Base-by-base conservation (phyloP, 495 filamentous ascomycete species). In the Lasiosphaeria hispida region DNA sequence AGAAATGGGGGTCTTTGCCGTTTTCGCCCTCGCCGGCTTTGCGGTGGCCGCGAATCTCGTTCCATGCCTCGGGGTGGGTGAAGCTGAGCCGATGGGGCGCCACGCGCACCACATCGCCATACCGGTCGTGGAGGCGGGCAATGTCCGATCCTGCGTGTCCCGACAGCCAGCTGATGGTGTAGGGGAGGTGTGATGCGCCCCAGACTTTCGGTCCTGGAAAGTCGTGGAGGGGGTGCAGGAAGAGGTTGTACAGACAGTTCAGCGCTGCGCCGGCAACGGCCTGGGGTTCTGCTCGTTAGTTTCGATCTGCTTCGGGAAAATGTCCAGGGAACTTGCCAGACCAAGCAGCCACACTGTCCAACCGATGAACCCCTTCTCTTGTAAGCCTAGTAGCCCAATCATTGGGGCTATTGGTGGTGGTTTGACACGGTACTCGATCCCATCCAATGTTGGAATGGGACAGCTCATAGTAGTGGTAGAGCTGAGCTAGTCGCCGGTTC, bases 101-200 rank as follows among this genome's bases (percentile, higher is more conserved):
- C 34, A 86, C 67, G 2, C 87, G 82, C 1, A 89, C 76, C 18
- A 84, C 69, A 15, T 70, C 70, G 6, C 82, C 82, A 49, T 84
- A 81, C 43, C 69, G 69, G 39, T 74, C 63, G 63, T 85, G 82
- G 10, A 83, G 62, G 2, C 52, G 7, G 0, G 60, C 36, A 7
- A 62, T 53, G 23, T 43, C 6, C 17, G 37, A 51, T 35, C 54
- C 40, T 4, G 52, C 11, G 8, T 33, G 10, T 23, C 73, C 72
- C n/a, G 6, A 7, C 4, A 62, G 0, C 14, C 44, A 38, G 8
- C 40, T 13, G 6, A 51, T 18, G 4, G 61, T 53, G 40, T 56
- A 67, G 0, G 79, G 77, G 10, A 84, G 57, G 18, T 57, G 43
- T 8, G 76, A 77, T 0, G 78, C 68, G 10, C 73, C 72, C 57